Percentiles rank a stretch among this genome's conserved stretches.
Conservation (phyloP, 2,329 filamentous ascomycete species). For the Trichoderma koningiopsis region DNA sequence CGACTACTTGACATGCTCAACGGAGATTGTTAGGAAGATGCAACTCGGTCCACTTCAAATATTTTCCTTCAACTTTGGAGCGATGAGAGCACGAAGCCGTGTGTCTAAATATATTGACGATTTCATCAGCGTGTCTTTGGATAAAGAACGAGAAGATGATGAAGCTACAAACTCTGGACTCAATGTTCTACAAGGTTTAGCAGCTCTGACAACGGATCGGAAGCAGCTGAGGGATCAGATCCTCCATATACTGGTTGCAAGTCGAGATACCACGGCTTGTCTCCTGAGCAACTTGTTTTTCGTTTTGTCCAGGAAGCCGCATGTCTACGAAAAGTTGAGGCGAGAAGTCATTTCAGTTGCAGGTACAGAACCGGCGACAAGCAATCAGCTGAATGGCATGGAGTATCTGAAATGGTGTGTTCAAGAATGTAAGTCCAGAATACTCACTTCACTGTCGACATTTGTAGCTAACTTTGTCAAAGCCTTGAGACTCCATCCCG, state of each 20-base stretch:
- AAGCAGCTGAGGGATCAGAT: slow-evolving; percentile 45
- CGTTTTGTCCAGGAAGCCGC: slow-evolving; percentile 45
- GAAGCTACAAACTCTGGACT: slow-evolving; percentile 36
- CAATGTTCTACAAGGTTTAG: slow-evolving; percentile 55
- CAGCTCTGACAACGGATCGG: slow-evolving; percentile 47
- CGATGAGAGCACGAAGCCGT: slow-evolving; percentile 35
- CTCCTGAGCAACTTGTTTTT: slow-evolving; percentile 48
- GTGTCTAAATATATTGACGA: slow-evolving; percentile 46
- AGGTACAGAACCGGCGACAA: slow-evolving; percentile 44
- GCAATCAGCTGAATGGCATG: slow-evolving; percentile 53
- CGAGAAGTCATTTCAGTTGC: slow-evolving; percentile 42
- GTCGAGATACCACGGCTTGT: slow-evolving; percentile 51
- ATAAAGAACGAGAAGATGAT: slow-evolving; percentile 24
- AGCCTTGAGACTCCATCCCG: slow-evolving; percentile 54
- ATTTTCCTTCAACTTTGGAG: slow-evolving; percentile 34
- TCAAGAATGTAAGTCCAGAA: slow-evolving; percentile 53
- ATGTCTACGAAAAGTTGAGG: slow-evolving; percentile 50
- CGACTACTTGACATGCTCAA: slow-evolving; percentile 41
- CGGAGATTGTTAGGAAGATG: slow-evolving; percentile 38
- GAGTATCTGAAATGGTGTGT: slow-evolving; percentile 59
- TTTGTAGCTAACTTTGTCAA: neutral
- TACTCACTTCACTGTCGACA: neutral
- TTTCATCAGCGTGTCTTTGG: slow-evolving; percentile 46
- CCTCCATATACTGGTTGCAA: slow-evolving; percentile 48
- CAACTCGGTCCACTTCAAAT: slow-evolving; percentile 39